Percentiles rank a stretch among this genome's conserved stretches.
phyloP scores from a whole-genome alignment of 1,139 yeast species.

The Candida tunisiensis region DNA sequence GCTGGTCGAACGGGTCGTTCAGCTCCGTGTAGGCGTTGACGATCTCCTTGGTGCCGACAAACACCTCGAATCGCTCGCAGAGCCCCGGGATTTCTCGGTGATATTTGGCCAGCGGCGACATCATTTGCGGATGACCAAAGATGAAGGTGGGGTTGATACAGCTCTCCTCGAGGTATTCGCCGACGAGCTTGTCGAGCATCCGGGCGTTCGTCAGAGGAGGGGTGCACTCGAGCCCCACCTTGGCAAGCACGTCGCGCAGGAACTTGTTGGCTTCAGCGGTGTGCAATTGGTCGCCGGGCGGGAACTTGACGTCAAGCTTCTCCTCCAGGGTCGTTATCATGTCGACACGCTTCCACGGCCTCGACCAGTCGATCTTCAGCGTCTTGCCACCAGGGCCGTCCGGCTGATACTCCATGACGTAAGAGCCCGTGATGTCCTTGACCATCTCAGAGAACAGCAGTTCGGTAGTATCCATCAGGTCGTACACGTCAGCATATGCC shows the following conservation, averaged over 20 bases:
- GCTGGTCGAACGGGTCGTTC: slow-evolving; percentile 98
- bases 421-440: slow-evolving; percentile 81
- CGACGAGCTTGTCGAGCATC: slow-evolving; percentile 96
- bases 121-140: slow-evolving; percentile 98
- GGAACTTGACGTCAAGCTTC: slow-evolving; percentile 75
- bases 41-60: slow-evolving; percentile 96
- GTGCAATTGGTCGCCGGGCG: slow-evolving; percentile 89
- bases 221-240: slow-evolving; percentile 76
- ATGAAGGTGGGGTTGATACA: slow-evolving; percentile 96
- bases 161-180: slow-evolving; percentile 74
- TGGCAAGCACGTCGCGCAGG: slow-evolving; percentile 62
- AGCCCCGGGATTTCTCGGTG: slow-evolving; percentile 84
- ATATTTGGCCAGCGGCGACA: slow-evolving; percentile 98
- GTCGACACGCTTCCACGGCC: slow-evolving; percentile 98
- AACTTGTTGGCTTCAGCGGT: slow-evolving; percentile 87
- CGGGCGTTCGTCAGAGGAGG: slow-evolving; percentile 98
- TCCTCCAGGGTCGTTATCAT: slow-evolving; percentile 95
- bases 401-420: slow-evolving; percentile 77
- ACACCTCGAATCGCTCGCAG: slow-evolving; percentile 97
- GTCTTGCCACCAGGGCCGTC: slow-evolving; percentile 60
- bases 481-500: slow-evolving; percentile 88
- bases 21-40: slow-evolving; percentile 97
- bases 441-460: slow-evolving; percentile 93
- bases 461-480: slow-evolving; percentile 95
- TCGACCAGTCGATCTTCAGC: slow-evolving; percentile 66